Evolutionary conservation across 352 stramenopile species (phyloP).

Genomic region (Phytophthora capsici): DNA sequence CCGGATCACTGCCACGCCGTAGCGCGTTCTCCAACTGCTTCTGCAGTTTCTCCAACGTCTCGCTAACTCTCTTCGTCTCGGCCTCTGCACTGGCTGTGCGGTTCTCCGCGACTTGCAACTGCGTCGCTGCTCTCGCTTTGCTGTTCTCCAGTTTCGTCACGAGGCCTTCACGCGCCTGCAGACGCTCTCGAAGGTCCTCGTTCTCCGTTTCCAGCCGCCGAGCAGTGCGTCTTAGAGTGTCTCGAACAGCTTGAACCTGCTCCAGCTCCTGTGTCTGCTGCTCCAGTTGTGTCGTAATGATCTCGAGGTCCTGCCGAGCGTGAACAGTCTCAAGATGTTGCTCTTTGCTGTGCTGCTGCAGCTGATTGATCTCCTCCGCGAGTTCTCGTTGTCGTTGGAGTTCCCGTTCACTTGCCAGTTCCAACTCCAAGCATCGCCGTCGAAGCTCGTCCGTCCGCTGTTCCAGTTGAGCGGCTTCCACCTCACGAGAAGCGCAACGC

Average conservation of each 20-base stretch:
- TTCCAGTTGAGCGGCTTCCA: slow-evolving; percentile 28
- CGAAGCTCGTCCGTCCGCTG: slow-evolving; percentile 40
- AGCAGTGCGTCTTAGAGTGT: slow-evolving; percentile 31
- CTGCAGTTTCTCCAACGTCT: slow-evolving; percentile 35
- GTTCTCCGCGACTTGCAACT: slow-evolving; percentile 47
- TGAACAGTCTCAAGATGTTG: slow-evolving; percentile 18
- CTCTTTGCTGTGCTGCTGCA: slow-evolving; percentile 35
- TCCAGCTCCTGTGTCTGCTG: slow-evolving; percentile 31
- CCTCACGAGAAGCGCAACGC: slow-evolving; percentile 25
- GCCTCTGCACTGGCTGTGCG: slow-evolving; percentile 29
- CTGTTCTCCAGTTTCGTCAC: slow-evolving; percentile 29
- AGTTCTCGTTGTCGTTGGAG: slow-evolving; percentile 37
- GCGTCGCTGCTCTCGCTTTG: slow-evolving; percentile 32
- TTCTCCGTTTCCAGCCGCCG: slow-evolving; percentile 29
- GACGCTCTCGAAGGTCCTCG: slow-evolving; percentile 23
- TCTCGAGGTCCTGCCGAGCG: slow-evolving; percentile 27
- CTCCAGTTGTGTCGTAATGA: slow-evolving; percentile 22
- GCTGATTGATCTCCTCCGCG: slow-evolving; percentile 18
- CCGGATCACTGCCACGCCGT: not conserved
- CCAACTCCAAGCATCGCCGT: slow-evolving; percentile 53
- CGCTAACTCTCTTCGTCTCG: slow-evolving; percentile 32
- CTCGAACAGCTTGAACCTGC: slow-evolving; percentile 25
- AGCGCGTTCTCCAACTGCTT: slow-evolving; percentile 31
- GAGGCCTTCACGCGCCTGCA: slow-evolving; percentile 26
- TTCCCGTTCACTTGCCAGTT: slow-evolving; percentile 43